A percentile compares a stretch with the other conserved stretches of the same genome.
Evolutionary conservation across 495 filamentous ascomycete genomes (phyloP).

Genomic region (Penicillium ochrochloron): DNA sequence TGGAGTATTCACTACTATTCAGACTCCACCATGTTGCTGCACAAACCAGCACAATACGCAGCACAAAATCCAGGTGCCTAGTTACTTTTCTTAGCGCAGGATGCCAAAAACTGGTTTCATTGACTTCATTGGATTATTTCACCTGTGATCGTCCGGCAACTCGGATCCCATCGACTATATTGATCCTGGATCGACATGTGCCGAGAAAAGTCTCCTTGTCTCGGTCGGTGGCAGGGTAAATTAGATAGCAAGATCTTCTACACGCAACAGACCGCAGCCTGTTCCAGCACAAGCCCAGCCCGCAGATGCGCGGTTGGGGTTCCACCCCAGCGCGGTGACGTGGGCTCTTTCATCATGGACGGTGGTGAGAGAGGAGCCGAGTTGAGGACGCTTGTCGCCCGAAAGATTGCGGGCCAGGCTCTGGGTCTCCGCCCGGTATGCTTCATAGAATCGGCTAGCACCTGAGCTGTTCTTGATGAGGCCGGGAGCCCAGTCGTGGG

Average conservation of each 20-base stretch:
- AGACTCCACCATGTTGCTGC: conserved; percentile 7
- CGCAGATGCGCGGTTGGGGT: conserved; percentile 63
- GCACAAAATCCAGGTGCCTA: conserved; percentile 26
- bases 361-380: conserved; percentile 48
- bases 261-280: conserved; percentile 65
- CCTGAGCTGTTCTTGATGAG: conserved; percentile 39
- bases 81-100: conserved; percentile 33
- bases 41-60: not conserved
- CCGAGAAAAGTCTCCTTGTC: conserved; percentile 6
- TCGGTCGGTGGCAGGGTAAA: conserved; percentile 14
- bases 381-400: conserved; percentile 38
- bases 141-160: not conserved
- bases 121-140: conserved; percentile 14
- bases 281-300: conserved; percentile 68
- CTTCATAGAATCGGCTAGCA: conserved; percentile 62
- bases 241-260: conserved; percentile 67
- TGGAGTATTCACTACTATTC: not conserved
- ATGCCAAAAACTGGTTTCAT: not conserved
- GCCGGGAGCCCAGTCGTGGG: conserved; percentile 59
- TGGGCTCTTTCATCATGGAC: conserved; percentile 63
- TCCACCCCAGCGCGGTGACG: conserved; percentile 65
- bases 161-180: not conserved
- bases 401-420: conserved; percentile 39
- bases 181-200: conserved; percentile 21
- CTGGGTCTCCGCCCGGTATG: conserved; percentile 55